Evolutionary conservation across 2,329 filamentous ascomycete genomes (phyloP).

Genomic region (Plectosphaerella sp.): DNA sequence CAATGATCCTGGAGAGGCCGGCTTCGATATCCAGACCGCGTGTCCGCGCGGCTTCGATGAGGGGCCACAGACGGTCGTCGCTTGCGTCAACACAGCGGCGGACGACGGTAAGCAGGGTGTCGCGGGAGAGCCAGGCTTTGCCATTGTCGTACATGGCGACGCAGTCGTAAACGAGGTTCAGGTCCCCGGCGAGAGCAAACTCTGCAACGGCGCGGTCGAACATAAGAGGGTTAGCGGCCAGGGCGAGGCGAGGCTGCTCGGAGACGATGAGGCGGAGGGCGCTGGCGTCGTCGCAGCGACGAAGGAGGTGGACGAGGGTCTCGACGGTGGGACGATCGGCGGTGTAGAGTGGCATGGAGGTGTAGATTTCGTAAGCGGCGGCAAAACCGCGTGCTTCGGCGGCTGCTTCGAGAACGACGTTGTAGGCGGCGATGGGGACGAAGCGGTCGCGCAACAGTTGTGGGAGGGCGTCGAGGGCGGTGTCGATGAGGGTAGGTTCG

Average conservation of each 20-base stretch:
- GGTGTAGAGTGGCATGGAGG: constrained; percentile 20
- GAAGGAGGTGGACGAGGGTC: constrained; percentile 24
- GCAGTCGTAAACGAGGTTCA: constrained; percentile 9
- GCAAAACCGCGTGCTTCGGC: constrained; percentile 22
- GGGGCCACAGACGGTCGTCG: constrained; percentile 9
- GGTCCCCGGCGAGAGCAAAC: constrained; percentile 4
- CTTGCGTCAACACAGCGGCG: constrained; percentile 7
- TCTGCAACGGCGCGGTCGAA: constrained; percentile 7
- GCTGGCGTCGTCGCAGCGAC: constrained; percentile 18
- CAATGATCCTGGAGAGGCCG: constrained; percentile 9
- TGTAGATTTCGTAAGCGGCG: constrained; percentile 26
- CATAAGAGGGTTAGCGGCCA: constrained; percentile 5
- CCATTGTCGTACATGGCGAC: constrained; percentile 3
- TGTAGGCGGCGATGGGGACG: constrained; percentile 30
- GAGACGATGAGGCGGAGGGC: constrained; percentile 19
- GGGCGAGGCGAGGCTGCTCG: constrained; percentile 21
- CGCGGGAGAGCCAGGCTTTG: constrained; percentile 5
- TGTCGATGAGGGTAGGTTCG: constrained; percentile 37
- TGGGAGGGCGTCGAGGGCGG: constrained; percentile 54
- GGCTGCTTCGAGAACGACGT: constrained; percentile 28
- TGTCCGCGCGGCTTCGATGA: constrained; percentile 10
- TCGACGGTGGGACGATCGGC: constrained; percentile 18
- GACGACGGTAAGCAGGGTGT: constrained; percentile 7
- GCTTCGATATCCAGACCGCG: constrained; percentile 9
- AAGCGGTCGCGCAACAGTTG: constrained; percentile 32